Base-by-base conservation (phyloP, 768 basidiomycete genomes). In the Lactarius quietus region DNA sequence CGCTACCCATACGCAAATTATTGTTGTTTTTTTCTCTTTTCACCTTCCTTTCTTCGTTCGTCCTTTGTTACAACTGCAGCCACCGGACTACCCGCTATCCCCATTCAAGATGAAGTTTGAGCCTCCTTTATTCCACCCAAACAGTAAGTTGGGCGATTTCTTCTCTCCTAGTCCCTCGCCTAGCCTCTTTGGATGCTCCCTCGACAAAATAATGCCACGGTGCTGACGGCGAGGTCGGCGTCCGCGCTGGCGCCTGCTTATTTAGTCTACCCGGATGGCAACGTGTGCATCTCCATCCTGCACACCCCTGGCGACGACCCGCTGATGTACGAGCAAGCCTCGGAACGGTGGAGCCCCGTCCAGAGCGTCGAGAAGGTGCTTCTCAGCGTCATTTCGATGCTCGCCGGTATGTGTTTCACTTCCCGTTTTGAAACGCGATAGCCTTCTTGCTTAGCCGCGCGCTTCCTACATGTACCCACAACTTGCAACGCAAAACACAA, bases 31-130 rank as follows among this genome's bases (percentile, higher is more conserved):
- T 26, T 23, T 51, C 23, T 6, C 10, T 28, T 51, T 60, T 53
- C 54, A 33, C 33, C 33, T 33, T 33, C 33, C 33, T 33, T 33
- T 33, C 33, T 33, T 33, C 33, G 33, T 33, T 33, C 33, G 33
- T 33, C 33, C 33, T 33, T 28, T 6, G 31, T 51, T 35, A 39
- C 55, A 14, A 20, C 58, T 31, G 55, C 63, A 94, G 93, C 95
- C 95, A 0, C 74, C 83, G 43, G 97, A 99, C 74, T 99, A 99
- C 77, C 97, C 97, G 36, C 79, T 99, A 72, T 96, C 93, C 59
- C 97, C 97, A 23, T 98, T 98, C 87, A 98, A 95, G 80, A 98
- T 99, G 97, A 93, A 85, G 73, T 99, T 99, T 72, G 95, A 98
- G 53, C 97, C 97, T 3, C 95, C 96, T 3, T 76, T 99, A 62